These are phyloP conservation scores for Mucor circinelloides DNA, from an alignment of 371 early-diverging fungal species.

Conservation along the genomic window DNA sequence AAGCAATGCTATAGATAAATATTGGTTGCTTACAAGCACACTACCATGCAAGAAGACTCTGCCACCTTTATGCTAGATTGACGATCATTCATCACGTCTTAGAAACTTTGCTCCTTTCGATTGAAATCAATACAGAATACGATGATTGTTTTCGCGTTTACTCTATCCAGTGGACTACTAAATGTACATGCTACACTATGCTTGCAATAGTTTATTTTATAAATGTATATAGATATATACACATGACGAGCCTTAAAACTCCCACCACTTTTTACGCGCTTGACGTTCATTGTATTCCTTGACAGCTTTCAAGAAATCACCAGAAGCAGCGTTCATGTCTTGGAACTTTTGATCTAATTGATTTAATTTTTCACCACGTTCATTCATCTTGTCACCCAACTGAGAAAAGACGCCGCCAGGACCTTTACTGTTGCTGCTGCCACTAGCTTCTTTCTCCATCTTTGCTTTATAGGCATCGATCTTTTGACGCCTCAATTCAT, in stretches of 20 bases:
- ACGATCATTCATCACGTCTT: no score
- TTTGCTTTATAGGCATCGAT: constrained; percentile 21
- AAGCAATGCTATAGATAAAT: no score
- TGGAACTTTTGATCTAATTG: constrained; percentile 52
- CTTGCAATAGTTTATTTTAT: no score
- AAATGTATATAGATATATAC: no score
- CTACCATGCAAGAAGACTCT: no score
- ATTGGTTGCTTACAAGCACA: no score
- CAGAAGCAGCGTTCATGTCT: constrained; percentile 57
- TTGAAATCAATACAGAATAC: no score
- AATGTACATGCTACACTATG: no score
- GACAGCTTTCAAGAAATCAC: constrained; percentile 55
- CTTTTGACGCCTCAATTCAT: constrained; percentile 17
- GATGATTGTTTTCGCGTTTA: no score
- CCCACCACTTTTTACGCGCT: constrained; percentile 60
- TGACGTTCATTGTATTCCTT: constrained; percentile 60
- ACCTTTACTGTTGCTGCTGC: background rate
- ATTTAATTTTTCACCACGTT: constrained; percentile 56
- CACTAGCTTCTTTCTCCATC: constrained; percentile 1
- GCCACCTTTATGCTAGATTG: no score
- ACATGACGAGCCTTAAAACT: constrained; percentile 29
- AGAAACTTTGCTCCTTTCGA: no score
- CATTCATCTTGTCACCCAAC: constrained; percentile 52
- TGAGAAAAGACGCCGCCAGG: constrained; percentile 49
- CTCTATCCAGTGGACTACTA: no score